Percentiles rank a stretch among this genome's conserved stretches.
These are phyloP conservation scores for Pichia inconspicua DNA, from an alignment of 1,139 yeast species.

Conservation along the genomic window DNA sequence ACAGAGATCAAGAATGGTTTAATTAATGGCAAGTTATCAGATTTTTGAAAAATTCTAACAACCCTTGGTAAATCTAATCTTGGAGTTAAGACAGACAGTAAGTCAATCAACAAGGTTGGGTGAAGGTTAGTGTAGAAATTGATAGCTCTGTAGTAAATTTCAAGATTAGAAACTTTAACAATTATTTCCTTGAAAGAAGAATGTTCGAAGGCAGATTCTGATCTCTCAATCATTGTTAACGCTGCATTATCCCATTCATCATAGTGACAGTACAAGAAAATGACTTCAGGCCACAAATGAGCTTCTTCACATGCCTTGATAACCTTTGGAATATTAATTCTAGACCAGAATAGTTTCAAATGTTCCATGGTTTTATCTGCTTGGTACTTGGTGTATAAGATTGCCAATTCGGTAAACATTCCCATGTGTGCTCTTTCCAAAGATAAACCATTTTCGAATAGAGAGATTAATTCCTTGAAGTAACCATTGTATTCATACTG, in stretches of 20 bases:
- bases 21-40: slow-evolving; percentile 92
- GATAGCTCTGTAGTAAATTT: slow-evolving; percentile 94
- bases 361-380: slow-evolving; percentile 95
- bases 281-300: slow-evolving; percentile 93
- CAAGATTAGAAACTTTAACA: slow-evolving; percentile 92
- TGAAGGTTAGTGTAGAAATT: slow-evolving; percentile 89
- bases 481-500: slow-evolving; percentile 88
- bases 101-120: slow-evolving; percentile 83
- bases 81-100: slow-evolving; percentile 78
- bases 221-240: slow-evolving; percentile 92
- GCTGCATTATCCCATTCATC: slow-evolving; percentile 99
- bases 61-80: slow-evolving; percentile 93
- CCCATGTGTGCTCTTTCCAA: slow-evolving; percentile 99
- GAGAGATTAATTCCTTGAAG: slow-evolving; percentile 81
- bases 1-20: slow-evolving; percentile 92
- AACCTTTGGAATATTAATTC: slow-evolving; percentile 96
- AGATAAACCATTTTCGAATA: slow-evolving; percentile 92
- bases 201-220: slow-evolving; percentile 92
- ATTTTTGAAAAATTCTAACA: slow-evolving; percentile 87
- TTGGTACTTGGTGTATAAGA: slow-evolving; percentile 80
- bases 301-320: slow-evolving; percentile 89
- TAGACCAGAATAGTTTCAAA: slow-evolving; percentile 94
- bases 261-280: slow-evolving; percentile 93
- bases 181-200: slow-evolving; percentile 87
- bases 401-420: slow-evolving; percentile 95